Base-by-base conservation (phyloP, 2,329 filamentous ascomycete species). In the Exophiala bonariae region DNA sequence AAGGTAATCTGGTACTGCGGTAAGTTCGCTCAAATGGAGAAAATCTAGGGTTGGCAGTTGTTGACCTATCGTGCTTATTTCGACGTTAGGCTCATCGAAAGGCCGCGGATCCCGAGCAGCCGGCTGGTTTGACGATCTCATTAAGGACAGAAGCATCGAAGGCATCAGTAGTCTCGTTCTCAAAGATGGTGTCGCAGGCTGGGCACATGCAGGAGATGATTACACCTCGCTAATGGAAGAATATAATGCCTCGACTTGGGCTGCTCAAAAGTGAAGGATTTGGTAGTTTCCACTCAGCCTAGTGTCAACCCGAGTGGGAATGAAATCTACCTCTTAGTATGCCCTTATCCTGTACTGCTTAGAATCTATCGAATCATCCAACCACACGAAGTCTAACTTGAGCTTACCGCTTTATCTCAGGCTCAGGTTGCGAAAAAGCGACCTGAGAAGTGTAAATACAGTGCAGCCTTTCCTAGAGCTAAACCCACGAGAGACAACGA, bases 71-170 rank as follows among this genome's bases (percentile, higher is more conserved):
- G 9, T 23, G 37, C 22, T 22, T 23, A 10, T 19, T 36, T 31
- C 22, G 17, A 20, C 13, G 11, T 13, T 31, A 82, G 80, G 74
- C 3, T 82, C 80, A 1, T 81, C 77, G 2, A 55, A 55, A 3
- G 79, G 79, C 3, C 75, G 80, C 3, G 80, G 79, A 3, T 74
- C 68, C 2, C 70, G 79, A 14, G 73, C 76, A 2, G 77, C 76
- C 1, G 72, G 69, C 7, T 82, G 78, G 79, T 77, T 82, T 58
- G 66, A 66, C 6, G 79, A 82, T 57, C 66, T 80, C 48, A 60
- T 82, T 18, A 58, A 63, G 2, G 66, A 73, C 1, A 59, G 68
- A 28, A 58, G 42, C 4, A 19, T 47, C 30, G 6, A 14, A 9
- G 43, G 38, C 7, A 53, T 56, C 20, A 45, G n/a, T n/a, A 53